Percentiles rank a stretch among this genome's conserved stretches.
These are phyloP conservation scores for Clarireedia paspali DNA, from an alignment of 2,329 filamentous ascomycete species.

Conservation along the genomic window DNA sequence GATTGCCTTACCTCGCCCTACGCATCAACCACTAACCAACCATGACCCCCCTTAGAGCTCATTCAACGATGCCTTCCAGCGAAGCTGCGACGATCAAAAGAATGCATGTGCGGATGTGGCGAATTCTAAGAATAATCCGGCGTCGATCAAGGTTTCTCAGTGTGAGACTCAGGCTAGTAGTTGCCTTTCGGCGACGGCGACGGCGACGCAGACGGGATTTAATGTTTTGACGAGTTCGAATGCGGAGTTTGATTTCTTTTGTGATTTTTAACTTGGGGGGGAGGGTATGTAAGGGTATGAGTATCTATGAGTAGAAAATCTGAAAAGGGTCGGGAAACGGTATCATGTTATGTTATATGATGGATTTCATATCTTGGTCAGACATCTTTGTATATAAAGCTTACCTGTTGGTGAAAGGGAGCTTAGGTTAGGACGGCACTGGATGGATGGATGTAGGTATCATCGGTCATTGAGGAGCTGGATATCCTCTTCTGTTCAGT, in stretches of 20 bases:
- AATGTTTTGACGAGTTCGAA: conserved; percentile 6
- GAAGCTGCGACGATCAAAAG: background rate
- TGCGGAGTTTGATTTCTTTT: conserved; percentile 8
- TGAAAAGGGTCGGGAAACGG: too few species aligned
- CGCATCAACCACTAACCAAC: background rate
- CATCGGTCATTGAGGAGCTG: too few species aligned
- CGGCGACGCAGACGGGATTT: conserved; percentile 1
- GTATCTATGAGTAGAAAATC: background rate
- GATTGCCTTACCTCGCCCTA: background rate
- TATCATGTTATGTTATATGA: too few species aligned
- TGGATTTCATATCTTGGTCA: too few species aligned
- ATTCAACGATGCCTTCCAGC: background rate
- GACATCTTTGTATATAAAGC: too few species aligned
- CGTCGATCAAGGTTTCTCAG: background rate
- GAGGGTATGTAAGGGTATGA: background rate
- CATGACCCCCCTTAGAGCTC: background rate
- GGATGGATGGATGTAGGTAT: too few species aligned
- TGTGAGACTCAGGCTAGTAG: background rate
- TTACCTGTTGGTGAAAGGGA: too few species aligned
- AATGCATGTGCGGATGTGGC: background rate
- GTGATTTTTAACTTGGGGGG: background rate
- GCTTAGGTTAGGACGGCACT: too few species aligned
- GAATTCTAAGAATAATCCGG: background rate
- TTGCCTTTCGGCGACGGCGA: background rate
- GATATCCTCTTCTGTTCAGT: too few species aligned